phyloP scores from a whole-genome alignment of 257 asterid genomes.

The Solanum neorickii region DNA sequence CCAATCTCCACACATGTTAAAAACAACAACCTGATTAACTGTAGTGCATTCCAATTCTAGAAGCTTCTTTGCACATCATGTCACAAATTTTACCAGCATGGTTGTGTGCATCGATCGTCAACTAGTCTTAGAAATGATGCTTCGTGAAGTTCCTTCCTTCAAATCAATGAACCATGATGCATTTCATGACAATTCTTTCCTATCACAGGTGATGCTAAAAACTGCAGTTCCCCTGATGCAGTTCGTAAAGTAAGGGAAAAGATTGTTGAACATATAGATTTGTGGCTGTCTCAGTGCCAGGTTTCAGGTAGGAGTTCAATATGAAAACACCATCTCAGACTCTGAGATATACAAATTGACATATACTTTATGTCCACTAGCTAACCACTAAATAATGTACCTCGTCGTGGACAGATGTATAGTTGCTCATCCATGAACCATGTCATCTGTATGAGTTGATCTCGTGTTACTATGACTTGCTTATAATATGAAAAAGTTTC shows the following conservation, averaged over 20 bases:
- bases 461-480: background rate
- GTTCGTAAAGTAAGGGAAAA: slow-evolving; percentile 68
- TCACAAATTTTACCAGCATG: background rate
- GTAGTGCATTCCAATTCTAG: background rate
- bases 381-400: background rate
- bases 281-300: slow-evolving; percentile 81
- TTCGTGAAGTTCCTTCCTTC: background rate
- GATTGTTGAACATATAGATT: slow-evolving; percentile 49
- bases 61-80: background rate
- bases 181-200: background rate
- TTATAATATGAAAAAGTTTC: background rate
- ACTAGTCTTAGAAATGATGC: background rate
- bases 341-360: background rate
- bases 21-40: background rate
- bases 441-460: background rate
- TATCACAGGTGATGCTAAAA: slow-evolving; percentile 54
- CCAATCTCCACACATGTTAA: background rate
- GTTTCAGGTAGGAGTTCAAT: slow-evolving; percentile 38
- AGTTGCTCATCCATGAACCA: background rate
- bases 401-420: slow-evolving; percentile 1
- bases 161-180: background rate
- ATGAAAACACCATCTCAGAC: slow-evolving; percentile 5
- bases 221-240: slow-evolving; percentile 71
- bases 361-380: background rate
- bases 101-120: background rate